phyloP scores from a whole-genome alignment of 1,284 basidiomycete species.

The Stereum hirsutum region DNA sequence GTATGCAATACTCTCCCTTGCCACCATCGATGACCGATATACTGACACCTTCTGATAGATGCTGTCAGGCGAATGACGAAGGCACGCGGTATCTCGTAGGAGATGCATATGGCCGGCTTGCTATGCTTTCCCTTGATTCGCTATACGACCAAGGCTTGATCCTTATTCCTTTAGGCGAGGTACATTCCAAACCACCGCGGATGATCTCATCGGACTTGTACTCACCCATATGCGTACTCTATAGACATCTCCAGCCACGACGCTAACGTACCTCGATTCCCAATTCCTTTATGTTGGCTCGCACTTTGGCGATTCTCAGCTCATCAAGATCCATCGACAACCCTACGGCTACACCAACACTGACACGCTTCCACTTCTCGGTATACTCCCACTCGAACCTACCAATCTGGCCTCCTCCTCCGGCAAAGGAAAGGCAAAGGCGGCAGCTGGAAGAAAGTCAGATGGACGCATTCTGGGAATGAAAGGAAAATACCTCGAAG shows the following conservation, averaged over 20 bases:
- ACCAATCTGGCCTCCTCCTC: slow-evolving; percentile 16
- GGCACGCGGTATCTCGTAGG: slow-evolving; percentile 55
- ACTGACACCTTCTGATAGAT: slow-evolving; percentile 26
- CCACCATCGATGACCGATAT: not conserved
- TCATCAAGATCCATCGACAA: slow-evolving; percentile 50
- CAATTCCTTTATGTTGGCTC: slow-evolving; percentile 79
- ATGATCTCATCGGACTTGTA: not conserved
- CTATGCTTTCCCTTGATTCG: slow-evolving; percentile 50
- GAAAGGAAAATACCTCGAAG: slow-evolving; percentile 42
- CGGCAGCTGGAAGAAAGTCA: slow-evolving; percentile 23
- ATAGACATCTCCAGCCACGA: slow-evolving; percentile 70
- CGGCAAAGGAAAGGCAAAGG: slow-evolving; percentile 13
- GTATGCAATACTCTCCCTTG: slow-evolving; percentile 26
- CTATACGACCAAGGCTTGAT: slow-evolving; percentile 38
- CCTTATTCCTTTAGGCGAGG: slow-evolving; percentile 67
- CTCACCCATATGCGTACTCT: not conserved
- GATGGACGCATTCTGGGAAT: slow-evolving; percentile 31
- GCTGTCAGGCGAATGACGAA: slow-evolving; percentile 35
- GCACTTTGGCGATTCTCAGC: slow-evolving; percentile 74
- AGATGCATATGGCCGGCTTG: slow-evolving; percentile 71
- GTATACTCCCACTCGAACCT: slow-evolving; percentile 30
- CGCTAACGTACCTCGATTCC: slow-evolving; percentile 69
- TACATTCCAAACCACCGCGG: slow-evolving; percentile 27
- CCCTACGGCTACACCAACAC: slow-evolving; percentile 31
- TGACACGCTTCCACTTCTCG: slow-evolving; percentile 42